phyloP scores from a whole-genome alignment of 2,329 filamentous ascomycete species.

The Aspergillus phoenicis region DNA sequence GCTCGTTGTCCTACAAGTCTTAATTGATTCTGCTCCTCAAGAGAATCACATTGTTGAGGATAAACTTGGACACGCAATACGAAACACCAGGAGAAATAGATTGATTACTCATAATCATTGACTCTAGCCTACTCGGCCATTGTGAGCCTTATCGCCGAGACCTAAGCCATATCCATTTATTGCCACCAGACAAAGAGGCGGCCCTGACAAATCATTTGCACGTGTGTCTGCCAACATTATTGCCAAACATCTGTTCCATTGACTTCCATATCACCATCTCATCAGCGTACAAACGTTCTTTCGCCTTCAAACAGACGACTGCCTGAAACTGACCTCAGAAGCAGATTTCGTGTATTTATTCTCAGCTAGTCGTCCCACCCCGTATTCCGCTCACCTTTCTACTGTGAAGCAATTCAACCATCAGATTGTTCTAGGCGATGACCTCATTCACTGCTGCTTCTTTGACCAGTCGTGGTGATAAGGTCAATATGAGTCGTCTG shows the following conservation, averaged over 20 bases:
- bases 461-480: slow-evolving; percentile 25
- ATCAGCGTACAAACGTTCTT: slow-evolving; percentile 12
- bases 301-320: not conserved
- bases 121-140: slow-evolving; percentile 11
- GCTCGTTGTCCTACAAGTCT: not conserved
- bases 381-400: not conserved
- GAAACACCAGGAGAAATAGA: not conserved
- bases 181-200: slow-evolving; percentile 29
- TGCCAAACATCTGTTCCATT: slow-evolving; percentile 23
- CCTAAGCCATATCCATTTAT: slow-evolving; percentile 23
- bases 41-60: slow-evolving; percentile 1
- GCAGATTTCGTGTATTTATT: not conserved
- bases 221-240: slow-evolving; percentile 25
- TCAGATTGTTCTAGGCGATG: slow-evolving; percentile 25
- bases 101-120: not conserved
- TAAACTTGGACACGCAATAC: not conserved
- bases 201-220: slow-evolving; percentile 32
- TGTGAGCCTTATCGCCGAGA: slow-evolving; percentile 27
- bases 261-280: slow-evolving; percentile 24
- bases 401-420: not conserved
- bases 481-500: slow-evolving; percentile 45
- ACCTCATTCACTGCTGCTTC: slow-evolving; percentile 29
- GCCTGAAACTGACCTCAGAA: slow-evolving; percentile 2
- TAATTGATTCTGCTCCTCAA: slow-evolving; percentile 9
- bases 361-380: not conserved